Conservation (phyloP, 2,329 filamentous ascomycete species). For the Ceratocystis destructans region DNA sequence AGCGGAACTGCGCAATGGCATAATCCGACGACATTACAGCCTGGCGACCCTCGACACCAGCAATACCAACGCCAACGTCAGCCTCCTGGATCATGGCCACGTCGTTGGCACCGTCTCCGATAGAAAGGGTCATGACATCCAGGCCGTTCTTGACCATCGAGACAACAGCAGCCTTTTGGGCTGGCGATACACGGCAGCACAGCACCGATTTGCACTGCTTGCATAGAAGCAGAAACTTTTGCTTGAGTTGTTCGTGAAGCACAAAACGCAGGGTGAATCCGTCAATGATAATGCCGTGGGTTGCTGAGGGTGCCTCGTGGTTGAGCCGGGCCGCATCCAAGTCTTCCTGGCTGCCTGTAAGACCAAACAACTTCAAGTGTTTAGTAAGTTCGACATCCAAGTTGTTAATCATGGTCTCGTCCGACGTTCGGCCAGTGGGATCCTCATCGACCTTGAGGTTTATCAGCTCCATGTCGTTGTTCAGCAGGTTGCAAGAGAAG, state of each 20-base stretch:
- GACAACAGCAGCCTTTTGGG: slow-evolving; percentile 95
- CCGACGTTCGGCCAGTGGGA: slow-evolving; percentile 35
- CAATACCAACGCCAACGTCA: slow-evolving; percentile 91
- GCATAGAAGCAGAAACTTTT: slow-evolving; percentile 88
- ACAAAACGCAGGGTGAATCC: slow-evolving; percentile 86
- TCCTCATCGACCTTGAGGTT: slow-evolving; percentile 76
- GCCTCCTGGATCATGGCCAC: slow-evolving; percentile 97
- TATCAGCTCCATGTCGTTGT: slow-evolving; percentile 96
- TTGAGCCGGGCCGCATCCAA: slow-evolving; percentile 63
- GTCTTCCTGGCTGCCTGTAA: slow-evolving; percentile 77
- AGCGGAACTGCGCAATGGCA: slow-evolving; percentile 87
- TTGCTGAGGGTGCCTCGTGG: slow-evolving; percentile 73
- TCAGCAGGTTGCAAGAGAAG: slow-evolving; percentile 93
- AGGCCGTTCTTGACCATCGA: slow-evolving; percentile 88
- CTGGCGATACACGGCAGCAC: slow-evolving; percentile 92
- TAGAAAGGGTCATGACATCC: slow-evolving; percentile 88
- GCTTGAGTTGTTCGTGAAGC: slow-evolving; percentile 65
- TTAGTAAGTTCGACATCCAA: slow-evolving; percentile 62
- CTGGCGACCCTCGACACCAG: slow-evolving; percentile 80
- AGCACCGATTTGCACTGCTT: slow-evolving; percentile 95
- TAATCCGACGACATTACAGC: slow-evolving; percentile 96
- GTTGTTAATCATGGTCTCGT: slow-evolving; percentile 39
- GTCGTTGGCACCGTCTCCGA: slow-evolving; percentile 79
- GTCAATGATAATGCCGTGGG: slow-evolving; percentile 87
- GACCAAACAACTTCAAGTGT: slow-evolving; percentile 56